Base-by-base conservation (phyloP, 352 stramenopile genomes). In the Aphanomyces invadans region DNA sequence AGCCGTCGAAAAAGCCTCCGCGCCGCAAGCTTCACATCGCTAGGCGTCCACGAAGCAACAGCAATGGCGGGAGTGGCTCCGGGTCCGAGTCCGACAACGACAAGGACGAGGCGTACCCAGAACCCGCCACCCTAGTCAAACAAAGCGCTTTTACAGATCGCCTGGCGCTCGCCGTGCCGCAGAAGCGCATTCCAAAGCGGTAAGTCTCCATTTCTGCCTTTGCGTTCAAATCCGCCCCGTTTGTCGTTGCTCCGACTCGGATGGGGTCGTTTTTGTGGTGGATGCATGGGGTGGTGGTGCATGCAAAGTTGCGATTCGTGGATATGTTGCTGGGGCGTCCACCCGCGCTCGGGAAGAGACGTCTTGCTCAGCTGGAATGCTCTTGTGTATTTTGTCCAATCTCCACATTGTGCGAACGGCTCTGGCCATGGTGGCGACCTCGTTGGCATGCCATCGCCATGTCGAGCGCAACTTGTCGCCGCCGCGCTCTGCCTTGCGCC, bases 141-240 rank as follows among this genome's bases (percentile, higher is more conserved):
- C 15, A 70, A 3, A 90, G 81, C 28, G 84, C 84, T 3, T 92
- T 92, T 64, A 76, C 83, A 11, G 75, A 88, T 61, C 77, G 81
- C 19, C 69, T 92, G 36, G 81, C 82, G 57, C 71, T 92, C 55
- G 81, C 90, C n/a, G 84, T 79, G 57, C 81, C 87, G 69, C 84
- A 92, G 69, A 89, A 90, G 62, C 79, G 81, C 48, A 74, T 94
- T 69, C 79, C 85, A 7, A 88, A 88, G 54, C 73, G 38, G 28
- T 64, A 25, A 44, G 23, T 42, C 29, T 42, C 36, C 36, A 42
- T 42, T 42, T 7, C 15, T 1, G 42, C 7, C 31, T 2, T 42
- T 55, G 1, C 1, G 15, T 23, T 59, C 45, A 49, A 25, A 15
- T 45, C n/a, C 23, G n/a, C 19, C 29, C 10, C 42, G 45, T n/a